These are phyloP conservation scores for Symbiodinium natans DNA, from an alignment of 73 alveolate species.

Conservation along the genomic window DNA sequence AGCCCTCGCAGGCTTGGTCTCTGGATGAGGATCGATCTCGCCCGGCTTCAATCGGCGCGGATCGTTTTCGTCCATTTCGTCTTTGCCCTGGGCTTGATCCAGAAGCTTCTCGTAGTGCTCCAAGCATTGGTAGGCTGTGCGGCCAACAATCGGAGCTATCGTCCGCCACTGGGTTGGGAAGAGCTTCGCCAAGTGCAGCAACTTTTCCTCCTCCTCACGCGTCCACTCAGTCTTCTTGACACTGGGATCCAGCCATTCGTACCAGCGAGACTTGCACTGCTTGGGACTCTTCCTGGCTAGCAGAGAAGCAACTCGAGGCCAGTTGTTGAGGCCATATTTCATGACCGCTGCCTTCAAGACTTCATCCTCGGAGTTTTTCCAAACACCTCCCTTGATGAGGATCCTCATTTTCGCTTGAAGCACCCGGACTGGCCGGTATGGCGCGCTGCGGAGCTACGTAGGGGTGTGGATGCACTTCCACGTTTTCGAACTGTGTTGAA, in stretches of 20 bases:
- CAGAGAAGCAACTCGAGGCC: conserved; percentile 99
- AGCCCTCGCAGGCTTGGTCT: conserved; percentile 99
- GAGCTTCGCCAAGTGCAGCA: conserved; percentile 99
- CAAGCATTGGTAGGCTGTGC: conserved; percentile 99
- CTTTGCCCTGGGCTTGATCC: conserved; percentile 99
- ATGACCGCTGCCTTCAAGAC: conserved; percentile 97
- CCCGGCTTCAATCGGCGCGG: conserved; percentile 99
- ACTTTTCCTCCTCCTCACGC: conserved; percentile 96
- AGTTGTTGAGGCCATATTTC: conserved; percentile 99
- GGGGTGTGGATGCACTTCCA: not conserved
- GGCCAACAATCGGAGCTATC: conserved; percentile 99
- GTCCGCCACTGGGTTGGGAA: conserved; percentile 99
- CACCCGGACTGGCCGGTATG: not conserved
- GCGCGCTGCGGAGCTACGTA: not conserved
- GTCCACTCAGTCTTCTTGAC: conserved; percentile 98
- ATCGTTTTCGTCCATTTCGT: conserved; percentile 98
- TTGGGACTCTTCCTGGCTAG: conserved; percentile 99
- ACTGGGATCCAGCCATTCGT: conserved; percentile 99
- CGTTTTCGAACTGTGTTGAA: not conserved
- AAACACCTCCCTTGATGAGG: conserved; percentile 99
- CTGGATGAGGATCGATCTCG: conserved; percentile 99
- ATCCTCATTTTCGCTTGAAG: conserved; percentile 96
- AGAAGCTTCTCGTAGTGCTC: conserved; percentile 99
- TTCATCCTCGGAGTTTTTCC: conserved; percentile 99
- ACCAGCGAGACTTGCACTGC: conserved; percentile 99